phyloP scores from a whole-genome alignment of 345 rosid genomes.

The Ceriops decandra region DNA sequence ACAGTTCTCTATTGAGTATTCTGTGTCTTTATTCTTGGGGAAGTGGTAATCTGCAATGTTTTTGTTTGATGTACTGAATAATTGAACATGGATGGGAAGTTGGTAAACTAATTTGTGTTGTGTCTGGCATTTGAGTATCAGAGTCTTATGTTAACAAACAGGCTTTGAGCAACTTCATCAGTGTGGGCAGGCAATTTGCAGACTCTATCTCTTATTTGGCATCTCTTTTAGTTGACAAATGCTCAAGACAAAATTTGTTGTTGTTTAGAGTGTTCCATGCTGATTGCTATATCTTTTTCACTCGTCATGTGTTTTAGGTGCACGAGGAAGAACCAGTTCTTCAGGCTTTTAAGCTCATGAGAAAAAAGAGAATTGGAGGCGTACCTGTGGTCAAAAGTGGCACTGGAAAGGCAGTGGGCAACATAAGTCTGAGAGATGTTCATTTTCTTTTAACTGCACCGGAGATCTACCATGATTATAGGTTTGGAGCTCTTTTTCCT shows the following conservation, averaged over 20 bases:
- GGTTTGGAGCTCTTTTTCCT: conserved; percentile 36
- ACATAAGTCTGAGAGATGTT: conserved; percentile 85
- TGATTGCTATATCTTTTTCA: background rate
- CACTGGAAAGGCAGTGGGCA: conserved; percentile 70
- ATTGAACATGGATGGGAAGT: background rate
- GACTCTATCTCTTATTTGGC: background rate
- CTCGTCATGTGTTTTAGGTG: conserved; percentile 42
- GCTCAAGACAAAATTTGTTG: background rate
- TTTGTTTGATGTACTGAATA: background rate
- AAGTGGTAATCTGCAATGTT: background rate
- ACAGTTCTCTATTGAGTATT: background rate
- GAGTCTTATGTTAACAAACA: background rate
- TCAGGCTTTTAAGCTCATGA: conserved; percentile 90
- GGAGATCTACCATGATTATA: conserved; percentile 78
- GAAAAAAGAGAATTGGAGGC: conserved; percentile 75
- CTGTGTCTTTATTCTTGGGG: background rate
- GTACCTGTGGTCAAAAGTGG: conserved; percentile 63
- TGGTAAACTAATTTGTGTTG: background rate
- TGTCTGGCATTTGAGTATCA: background rate
- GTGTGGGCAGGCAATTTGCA: background rate
- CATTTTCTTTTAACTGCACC: conserved; percentile 91
- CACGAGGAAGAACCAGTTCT: conserved; percentile 94
- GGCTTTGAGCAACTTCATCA: background rate
- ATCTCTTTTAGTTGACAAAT: background rate
- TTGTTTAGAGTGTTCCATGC: background rate